Conservation (phyloP, 345 rosid species). For the Euphorbia peplus region DNA sequence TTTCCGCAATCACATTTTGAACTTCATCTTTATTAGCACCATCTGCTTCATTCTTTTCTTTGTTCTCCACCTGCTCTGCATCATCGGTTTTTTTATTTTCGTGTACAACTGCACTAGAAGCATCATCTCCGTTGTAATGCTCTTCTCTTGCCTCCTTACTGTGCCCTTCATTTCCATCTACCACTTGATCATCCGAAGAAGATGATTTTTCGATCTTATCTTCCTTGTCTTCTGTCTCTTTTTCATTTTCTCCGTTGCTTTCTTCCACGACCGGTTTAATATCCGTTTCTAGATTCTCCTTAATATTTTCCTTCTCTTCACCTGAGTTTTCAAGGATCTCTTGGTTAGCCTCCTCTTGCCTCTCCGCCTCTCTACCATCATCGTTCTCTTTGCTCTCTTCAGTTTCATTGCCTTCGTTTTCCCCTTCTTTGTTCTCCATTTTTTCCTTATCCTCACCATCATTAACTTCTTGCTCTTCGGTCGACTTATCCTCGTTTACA, state of each 20-base stretch:
- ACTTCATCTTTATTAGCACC: slow-evolving; percentile 34
- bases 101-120: slow-evolving; percentile 68
- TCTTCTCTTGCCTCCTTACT: slow-evolving; percentile 66
- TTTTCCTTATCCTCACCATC: slow-evolving; percentile 9
- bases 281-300: slow-evolving; percentile 3
- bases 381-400: slow-evolving; percentile 8
- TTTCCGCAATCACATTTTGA: slow-evolving; percentile 32
- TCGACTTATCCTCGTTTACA: slow-evolving; percentile 16
- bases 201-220: slow-evolving; percentile 27
- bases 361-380: slow-evolving; percentile 15
- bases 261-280: slow-evolving; percentile 24
- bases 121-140: slow-evolving; percentile 79
- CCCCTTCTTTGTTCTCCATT: not conserved
- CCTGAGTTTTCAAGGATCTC: slow-evolving; percentile 2
- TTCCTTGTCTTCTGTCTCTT: slow-evolving; percentile 13
- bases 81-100: slow-evolving; percentile 37
- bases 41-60: slow-evolving; percentile 30
- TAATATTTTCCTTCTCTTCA: slow-evolving; percentile 11
- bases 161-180: slow-evolving; percentile 40
- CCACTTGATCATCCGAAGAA: slow-evolving; percentile 33
- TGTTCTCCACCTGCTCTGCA: slow-evolving; percentile 30
- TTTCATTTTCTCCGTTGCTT: slow-evolving; percentile 1
- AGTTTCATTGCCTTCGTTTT: slow-evolving; percentile 15
- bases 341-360: slow-evolving; percentile 2
- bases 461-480: slow-evolving; percentile 17